phyloP scores from a whole-genome alignment of 805 yeast genomes.

The Pichia membranifaciens region DNA sequence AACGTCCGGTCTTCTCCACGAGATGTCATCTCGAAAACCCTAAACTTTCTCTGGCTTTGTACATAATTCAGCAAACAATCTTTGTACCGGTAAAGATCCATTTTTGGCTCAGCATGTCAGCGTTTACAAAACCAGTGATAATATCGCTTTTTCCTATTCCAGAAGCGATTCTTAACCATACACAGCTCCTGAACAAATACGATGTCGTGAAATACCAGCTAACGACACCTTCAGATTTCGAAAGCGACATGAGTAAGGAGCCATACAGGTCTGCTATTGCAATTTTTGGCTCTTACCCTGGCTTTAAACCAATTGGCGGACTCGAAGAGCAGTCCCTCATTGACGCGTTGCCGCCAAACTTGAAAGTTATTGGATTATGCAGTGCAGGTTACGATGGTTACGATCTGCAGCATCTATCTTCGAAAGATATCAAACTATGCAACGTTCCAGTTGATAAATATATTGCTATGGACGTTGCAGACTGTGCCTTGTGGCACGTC shows the following conservation, averaged over 20 bases:
- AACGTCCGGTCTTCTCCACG: too few species aligned
- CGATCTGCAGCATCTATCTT: conserved; percentile 34
- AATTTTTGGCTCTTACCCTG: conserved; percentile 48
- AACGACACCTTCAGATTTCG: conserved; percentile 35
- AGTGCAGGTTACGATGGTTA: conserved; percentile 48
- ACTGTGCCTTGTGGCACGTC: conserved; percentile 54
- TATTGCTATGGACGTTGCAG: conserved; percentile 62
- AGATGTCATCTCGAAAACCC: too few species aligned
- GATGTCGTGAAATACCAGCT: conserved; percentile 36
- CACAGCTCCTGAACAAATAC: conserved; percentile 36
- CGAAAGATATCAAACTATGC: conserved; percentile 44
- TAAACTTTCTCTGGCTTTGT: too few species aligned
- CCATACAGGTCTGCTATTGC: conserved; percentile 36
- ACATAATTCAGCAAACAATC: too few species aligned
- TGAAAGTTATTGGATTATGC: conserved; percentile 46
- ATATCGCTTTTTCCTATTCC: conserved; percentile 48
- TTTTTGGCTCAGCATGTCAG: too few species aligned
- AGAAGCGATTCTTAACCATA: conserved; percentile 40
- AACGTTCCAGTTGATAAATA: conserved; percentile 52
- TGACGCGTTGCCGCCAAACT: conserved; percentile 35
- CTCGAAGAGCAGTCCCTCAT: conserved; percentile 36
- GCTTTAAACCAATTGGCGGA: conserved; percentile 42
- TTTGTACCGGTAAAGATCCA: too few species aligned
- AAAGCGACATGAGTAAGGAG: conserved; percentile 33
- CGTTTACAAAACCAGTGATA: conserved; percentile 28